Conservation (phyloP, 352 stramenopile species). For the Aphanomyces cochlioides region DNA sequence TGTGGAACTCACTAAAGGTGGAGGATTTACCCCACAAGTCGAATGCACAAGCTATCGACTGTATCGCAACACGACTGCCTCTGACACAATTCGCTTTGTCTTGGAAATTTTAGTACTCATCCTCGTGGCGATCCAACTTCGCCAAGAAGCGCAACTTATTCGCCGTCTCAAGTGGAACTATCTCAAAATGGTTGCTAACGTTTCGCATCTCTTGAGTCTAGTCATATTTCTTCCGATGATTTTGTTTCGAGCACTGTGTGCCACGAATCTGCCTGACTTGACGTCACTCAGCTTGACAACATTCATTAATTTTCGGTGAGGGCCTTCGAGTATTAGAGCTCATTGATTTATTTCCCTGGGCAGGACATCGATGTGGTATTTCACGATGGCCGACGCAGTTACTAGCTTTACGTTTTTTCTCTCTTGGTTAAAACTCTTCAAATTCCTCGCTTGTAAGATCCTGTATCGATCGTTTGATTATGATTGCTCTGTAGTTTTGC, state of each 20-base stretch:
- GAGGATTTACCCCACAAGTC: constrained; percentile 19
- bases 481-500: constrained; percentile 18
- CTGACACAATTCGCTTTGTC: constrained; percentile 17
- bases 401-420: constrained; percentile 32
- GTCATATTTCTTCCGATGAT: constrained; percentile 6
- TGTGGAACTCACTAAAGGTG: constrained; percentile 21
- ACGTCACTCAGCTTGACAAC: background rate
- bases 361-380: constrained; percentile 20
- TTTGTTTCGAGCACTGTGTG: constrained; percentile 11
- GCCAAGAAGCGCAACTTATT: constrained; percentile 10
- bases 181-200: constrained; percentile 24
- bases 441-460: constrained; percentile 26
- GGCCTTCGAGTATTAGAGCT: background rate
- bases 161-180: constrained; percentile 15
- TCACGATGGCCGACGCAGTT: constrained; percentile 14
- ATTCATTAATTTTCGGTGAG: constrained; percentile 26
- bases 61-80: constrained; percentile 21
- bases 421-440: constrained; percentile 30
- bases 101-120: constrained; percentile 27
- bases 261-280: background rate
- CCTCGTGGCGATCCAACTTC: constrained; percentile 11
- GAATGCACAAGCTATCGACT: constrained; percentile 28
- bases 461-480: background rate
- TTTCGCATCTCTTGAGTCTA: constrained; percentile 18
- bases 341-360: background rate